Base-by-base conservation (phyloP, 495 filamentous ascomycete genomes). In the Penicillium subrubescens region DNA sequence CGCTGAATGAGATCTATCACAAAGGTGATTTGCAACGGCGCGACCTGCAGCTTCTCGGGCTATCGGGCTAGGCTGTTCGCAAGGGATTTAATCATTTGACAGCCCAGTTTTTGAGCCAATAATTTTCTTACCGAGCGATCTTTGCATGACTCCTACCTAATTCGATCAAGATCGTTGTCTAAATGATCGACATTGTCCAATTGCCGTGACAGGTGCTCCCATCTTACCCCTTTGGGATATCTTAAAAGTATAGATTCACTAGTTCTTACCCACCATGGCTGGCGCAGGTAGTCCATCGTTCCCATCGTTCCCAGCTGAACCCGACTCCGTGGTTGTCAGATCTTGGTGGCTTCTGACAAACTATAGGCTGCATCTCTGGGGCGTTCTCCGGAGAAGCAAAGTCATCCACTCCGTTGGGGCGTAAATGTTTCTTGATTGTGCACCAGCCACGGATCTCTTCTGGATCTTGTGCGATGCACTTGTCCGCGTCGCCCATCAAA, bases 21-120 rank as follows among this genome's bases (percentile, higher is more conserved):
- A 64, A 71, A 31, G 12, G 14, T 65, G 63, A 65, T 68, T 66
- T 73, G 43, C 65, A 73, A 73, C 65, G 70, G 70, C 52, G 57
- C 56, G 35, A 46, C 44, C 59, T 61, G 54, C 59, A 50, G 25
- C 25, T 0, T 17, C 17, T 12, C 12, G 10, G 35, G 33, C 11
- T 12, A 41, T 43, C 31, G 54, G 58, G 8, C 25, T 59, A 59
- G 57, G 35, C 59, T 23, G 23, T 51, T 63, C 41, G 57, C 50
- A 50, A 52, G 48, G 61, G 62, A 63, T 53, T 27, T 27, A 27
- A 27, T 4, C 25, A 27, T 27, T 48, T 50, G 59, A 62, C 60
- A 65, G 50, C 59, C 35, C 60, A 34, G 57, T 44, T 50, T 64
- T 55, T 31, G 52, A 48, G 25, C 59, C 31, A 19, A 27, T 60